These are phyloP conservation scores for Claviceps citrina DNA, from an alignment of 2,329 filamentous ascomycete species.

Conservation along the genomic window DNA sequence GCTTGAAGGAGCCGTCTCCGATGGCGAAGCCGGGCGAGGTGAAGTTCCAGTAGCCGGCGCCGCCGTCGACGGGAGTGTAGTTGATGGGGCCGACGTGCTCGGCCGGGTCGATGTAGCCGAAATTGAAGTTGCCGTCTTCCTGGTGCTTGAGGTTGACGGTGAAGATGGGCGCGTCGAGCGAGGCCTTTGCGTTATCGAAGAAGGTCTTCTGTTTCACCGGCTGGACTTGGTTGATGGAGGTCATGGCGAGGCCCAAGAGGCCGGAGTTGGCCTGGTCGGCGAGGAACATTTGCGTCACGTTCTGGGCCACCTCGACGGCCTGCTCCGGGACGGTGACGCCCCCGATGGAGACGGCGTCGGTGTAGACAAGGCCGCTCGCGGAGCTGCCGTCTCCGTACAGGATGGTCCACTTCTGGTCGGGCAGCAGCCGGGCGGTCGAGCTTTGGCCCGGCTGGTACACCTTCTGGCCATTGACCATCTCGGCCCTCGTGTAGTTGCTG, in stretches of 20 bases:
- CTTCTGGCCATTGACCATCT: constrained; percentile 23
- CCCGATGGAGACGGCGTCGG: constrained; percentile 27
- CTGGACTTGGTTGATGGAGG: constrained; percentile 25
- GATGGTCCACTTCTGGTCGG: constrained; percentile 26
- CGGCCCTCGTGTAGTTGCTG: constrained; percentile 25
- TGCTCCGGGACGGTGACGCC: constrained; percentile 25
- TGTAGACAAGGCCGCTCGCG: constrained; percentile 28
- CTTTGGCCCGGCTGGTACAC: constrained; percentile 25
- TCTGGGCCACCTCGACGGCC: constrained; percentile 28
- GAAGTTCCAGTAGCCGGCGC: constrained; percentile 46
- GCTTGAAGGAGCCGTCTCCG: constrained; percentile 7
- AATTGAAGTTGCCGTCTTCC: constrained; percentile 51
- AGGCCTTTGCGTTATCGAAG: constrained; percentile 18
- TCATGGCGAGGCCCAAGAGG: constrained; percentile 29
- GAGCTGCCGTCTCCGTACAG: constrained; percentile 28
- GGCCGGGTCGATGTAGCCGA: constrained; percentile 50
- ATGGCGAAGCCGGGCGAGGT: constrained; percentile 11
- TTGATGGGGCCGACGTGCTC: constrained; percentile 48
- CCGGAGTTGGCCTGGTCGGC: constrained; percentile 25
- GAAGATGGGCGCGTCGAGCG: constrained; percentile 33
- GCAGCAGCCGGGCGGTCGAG: constrained; percentile 21
- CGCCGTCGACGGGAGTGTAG: constrained; percentile 45
- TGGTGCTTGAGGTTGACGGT: constrained; percentile 50
- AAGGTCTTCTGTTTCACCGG: constrained; percentile 29
- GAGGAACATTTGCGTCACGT: constrained; percentile 26